phyloP scores from a whole-genome alignment of 2,329 filamentous ascomycete species.

The Aspergillus pseudoterreus region DNA sequence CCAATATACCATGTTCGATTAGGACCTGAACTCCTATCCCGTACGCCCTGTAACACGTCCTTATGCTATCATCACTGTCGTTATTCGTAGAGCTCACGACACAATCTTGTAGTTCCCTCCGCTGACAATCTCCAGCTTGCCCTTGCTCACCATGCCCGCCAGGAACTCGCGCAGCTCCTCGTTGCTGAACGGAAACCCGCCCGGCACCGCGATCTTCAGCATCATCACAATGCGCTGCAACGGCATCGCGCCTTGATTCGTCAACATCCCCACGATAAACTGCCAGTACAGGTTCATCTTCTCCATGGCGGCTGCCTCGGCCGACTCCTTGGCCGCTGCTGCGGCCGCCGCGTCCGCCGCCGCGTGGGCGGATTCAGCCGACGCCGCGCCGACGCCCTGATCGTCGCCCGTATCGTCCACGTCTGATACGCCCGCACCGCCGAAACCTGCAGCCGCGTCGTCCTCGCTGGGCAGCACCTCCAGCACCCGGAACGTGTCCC shows the following conservation, averaged over 20 bases:
- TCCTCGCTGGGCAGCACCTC: conserved; percentile 47
- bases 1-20: conserved; percentile 6
- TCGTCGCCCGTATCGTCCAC: conserved; percentile 10
- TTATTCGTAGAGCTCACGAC: conserved; percentile 7
- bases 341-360: conserved; percentile 41
- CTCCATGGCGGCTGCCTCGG: conserved; percentile 61
- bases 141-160: conserved; percentile 69
- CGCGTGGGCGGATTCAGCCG: conserved; percentile 27
- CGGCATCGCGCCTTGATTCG: conserved; percentile 83
- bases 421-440: conserved; percentile 15
- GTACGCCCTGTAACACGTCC: background rate
- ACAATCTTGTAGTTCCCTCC: conserved; percentile 65
- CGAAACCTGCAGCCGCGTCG: conserved; percentile 19
- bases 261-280: conserved; percentile 93
- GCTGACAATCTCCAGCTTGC: conserved; percentile 61
- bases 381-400: conserved; percentile 18
- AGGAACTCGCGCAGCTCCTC: conserved; percentile 84
- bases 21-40: background rate
- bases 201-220: conserved; percentile 86
- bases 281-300: conserved; percentile 77
- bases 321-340: conserved; percentile 42
- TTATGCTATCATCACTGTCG: background rate
- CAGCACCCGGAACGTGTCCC: conserved; percentile 54
- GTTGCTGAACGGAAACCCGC: conserved; percentile 83
- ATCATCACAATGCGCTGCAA: conserved; percentile 83